Evolutionary conservation across 2,329 filamentous ascomycete species (phyloP).

Genomic region (Hypoxylon rubiginosum): DNA sequence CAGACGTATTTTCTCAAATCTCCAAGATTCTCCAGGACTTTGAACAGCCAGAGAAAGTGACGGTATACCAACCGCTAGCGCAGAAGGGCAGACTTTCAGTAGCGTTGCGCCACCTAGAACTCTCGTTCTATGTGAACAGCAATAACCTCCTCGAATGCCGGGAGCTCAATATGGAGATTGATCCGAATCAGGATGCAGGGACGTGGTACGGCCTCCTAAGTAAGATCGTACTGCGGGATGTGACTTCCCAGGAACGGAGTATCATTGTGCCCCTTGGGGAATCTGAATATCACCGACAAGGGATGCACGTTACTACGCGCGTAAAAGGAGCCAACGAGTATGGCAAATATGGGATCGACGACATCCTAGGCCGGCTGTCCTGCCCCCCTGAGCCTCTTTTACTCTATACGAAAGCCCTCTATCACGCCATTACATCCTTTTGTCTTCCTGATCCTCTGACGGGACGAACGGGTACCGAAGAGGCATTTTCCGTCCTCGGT

Average conservation of each 20-base stretch:
- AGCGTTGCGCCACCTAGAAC: constrained; percentile 65
- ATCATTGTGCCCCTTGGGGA: constrained; percentile 68
- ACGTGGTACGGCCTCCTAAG: constrained; percentile 71
- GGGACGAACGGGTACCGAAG: constrained; percentile 70
- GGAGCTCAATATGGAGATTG: constrained; percentile 66
- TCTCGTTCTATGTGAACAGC: constrained; percentile 66
- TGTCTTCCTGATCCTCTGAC: constrained; percentile 70
- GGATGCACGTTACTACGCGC: constrained; percentile 59
- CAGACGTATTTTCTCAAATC: constrained; percentile 56
- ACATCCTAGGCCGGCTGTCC: constrained; percentile 66
- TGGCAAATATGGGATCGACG: constrained; percentile 66
- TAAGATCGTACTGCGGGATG: constrained; percentile 68
- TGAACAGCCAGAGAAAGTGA: constrained; percentile 59
- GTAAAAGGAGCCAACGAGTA: constrained; percentile 57
- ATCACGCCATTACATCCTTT: constrained; percentile 73
- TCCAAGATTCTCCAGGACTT: constrained; percentile 63
- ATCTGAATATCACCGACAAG: constrained; percentile 45
- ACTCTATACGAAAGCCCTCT: constrained; percentile 66
- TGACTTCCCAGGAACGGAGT: constrained; percentile 58
- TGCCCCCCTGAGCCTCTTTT: constrained; percentile 68
- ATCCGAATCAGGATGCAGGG: constrained; percentile 70
- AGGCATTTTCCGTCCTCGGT: constrained; percentile 65
- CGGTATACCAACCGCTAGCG: constrained; percentile 61
- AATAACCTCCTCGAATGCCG: constrained; percentile 59
- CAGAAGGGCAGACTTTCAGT: constrained; percentile 54